Evolutionary conservation across 768 basidiomycete genomes (phyloP).

Genomic region (Mycena polygramma): DNA sequence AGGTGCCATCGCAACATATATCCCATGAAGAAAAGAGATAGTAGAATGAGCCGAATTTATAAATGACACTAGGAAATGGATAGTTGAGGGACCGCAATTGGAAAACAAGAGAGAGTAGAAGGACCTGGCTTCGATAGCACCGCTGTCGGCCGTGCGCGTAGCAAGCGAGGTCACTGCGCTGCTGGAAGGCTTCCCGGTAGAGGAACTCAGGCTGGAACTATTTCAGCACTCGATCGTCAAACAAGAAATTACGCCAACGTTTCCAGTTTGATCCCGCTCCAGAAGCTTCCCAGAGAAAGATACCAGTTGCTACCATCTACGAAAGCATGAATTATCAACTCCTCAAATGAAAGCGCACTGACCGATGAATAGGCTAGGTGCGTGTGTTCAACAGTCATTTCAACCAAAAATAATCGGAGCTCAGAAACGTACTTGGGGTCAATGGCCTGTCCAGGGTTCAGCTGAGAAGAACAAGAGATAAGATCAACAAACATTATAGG

Average conservation of each 20-base stretch:
- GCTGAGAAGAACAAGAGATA: neutral
- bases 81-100: too few relatives aligned
- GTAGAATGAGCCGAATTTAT: conserved; percentile 59
- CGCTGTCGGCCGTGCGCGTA: conserved; percentile 56
- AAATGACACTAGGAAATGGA: conserved; percentile 46
- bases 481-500: conserved; percentile 45
- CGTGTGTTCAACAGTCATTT: conserved; percentile 8
- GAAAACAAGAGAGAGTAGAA: too few relatives aligned
- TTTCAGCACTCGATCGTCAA: neutral
- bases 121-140: conserved; percentile 63
- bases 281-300: conserved; percentile 67
- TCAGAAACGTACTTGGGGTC: conserved; percentile 60
- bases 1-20: conserved; percentile 62
- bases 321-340: neutral
- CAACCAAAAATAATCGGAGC: neutral
- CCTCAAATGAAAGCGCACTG: conserved; percentile 5
- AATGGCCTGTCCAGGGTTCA: conserved; percentile 54
- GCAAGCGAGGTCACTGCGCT: conserved; percentile 58
- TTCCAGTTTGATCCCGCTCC: conserved; percentile 65
- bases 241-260: conserved; percentile 36
- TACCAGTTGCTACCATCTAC: conserved; percentile 60
- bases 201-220: conserved; percentile 48
- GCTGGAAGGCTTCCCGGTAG: conserved; percentile 58
- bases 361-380: conserved; percentile 49
- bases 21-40: conserved; percentile 75